A percentile compares a stretch with the other conserved stretches of the same genome.
These are phyloP conservation scores for Scheffersomyces cryptocercus DNA, from an alignment of 1,139 yeast species.

Conservation along the genomic window DNA sequence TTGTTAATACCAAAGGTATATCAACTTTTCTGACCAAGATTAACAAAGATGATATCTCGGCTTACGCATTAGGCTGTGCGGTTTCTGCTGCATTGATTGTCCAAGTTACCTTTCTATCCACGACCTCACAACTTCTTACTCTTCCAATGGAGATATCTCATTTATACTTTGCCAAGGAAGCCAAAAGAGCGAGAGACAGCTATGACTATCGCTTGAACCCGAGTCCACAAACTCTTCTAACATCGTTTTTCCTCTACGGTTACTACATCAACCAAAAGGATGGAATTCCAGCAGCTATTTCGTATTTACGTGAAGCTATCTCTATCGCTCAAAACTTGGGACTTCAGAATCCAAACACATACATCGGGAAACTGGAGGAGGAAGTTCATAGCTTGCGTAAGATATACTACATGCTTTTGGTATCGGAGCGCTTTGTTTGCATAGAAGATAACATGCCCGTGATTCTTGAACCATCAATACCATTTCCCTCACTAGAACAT, in stretches of 20 bases:
- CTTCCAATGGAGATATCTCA: slow-evolving; percentile 23
- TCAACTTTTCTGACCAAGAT: slow-evolving; percentile 3
- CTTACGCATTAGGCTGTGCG: slow-evolving; percentile 37
- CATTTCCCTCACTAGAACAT: slow-evolving; percentile 34
- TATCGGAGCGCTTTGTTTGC: slow-evolving; percentile 37
- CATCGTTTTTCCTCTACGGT: slow-evolving; percentile 35
- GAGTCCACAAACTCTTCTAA: slow-evolving; percentile 25
- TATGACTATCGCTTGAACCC: slow-evolving; percentile 32
- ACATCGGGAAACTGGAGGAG: slow-evolving; percentile 22
- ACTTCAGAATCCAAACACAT: slow-evolving; percentile 28
- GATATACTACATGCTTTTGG: slow-evolving; percentile 31
- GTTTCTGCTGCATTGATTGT: slow-evolving; percentile 37
- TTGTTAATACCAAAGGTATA: slow-evolving; percentile 8
- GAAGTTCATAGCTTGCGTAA: slow-evolving; percentile 32
- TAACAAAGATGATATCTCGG: slow-evolving; percentile 22
- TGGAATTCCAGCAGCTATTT: slow-evolving; percentile 25
- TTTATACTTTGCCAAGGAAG: slow-evolving; percentile 28
- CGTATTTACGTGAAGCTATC: slow-evolving; percentile 37
- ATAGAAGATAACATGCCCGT: slow-evolving; percentile 41
- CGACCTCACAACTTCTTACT: slow-evolving; percentile 24
- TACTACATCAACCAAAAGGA: slow-evolving; percentile 30
- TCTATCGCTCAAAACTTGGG: slow-evolving; percentile 35
- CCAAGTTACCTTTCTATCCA: slow-evolving; percentile 31
- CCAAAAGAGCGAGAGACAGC: slow-evolving; percentile 28
- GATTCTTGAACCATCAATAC: slow-evolving; percentile 35